phyloP scores from a whole-genome alignment of 129 eudicot species.

The Lonicera japonica region DNA sequence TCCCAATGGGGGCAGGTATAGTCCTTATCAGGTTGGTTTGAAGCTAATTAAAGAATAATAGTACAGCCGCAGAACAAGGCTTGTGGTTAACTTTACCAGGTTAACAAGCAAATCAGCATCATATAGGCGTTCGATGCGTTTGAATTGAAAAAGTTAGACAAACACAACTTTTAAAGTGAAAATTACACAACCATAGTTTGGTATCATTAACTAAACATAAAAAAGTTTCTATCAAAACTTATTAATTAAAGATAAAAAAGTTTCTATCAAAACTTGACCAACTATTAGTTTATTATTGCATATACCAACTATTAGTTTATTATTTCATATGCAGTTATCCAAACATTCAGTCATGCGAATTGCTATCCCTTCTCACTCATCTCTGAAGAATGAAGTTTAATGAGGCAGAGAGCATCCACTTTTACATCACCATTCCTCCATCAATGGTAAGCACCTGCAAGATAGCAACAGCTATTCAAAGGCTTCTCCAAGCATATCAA shows the following conservation, averaged over 20 bases:
- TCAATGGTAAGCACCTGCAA: slow-evolving; percentile 2
- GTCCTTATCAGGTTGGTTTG: no score
- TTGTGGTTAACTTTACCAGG: no score
- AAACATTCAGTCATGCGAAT: not conserved
- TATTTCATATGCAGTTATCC: not conserved
- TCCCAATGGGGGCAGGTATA: no score
- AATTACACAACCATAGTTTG: not conserved
- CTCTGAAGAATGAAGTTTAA: not conserved
- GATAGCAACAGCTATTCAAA: not conserved
- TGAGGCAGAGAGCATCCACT: not conserved
- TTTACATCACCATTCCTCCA: slow-evolving; percentile 7
- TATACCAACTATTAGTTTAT: not conserved
- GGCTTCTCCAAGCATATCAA: not conserved
- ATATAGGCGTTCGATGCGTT: no score
- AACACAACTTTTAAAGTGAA: no score
- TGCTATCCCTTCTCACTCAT: not conserved
- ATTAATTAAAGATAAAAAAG: not conserved
- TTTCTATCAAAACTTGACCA: slow-evolving; percentile 5
- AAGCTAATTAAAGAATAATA: no score
- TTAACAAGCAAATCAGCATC: no score
- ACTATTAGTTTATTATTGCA: no score
- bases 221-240: slow-evolving; percentile 7
- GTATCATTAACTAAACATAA: not conserved
- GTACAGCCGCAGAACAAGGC: no score
- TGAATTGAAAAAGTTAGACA: no score